Conservation (phyloP, 2,329 filamentous ascomycete genomes). For the Zymoseptoria passerinii region DNA sequence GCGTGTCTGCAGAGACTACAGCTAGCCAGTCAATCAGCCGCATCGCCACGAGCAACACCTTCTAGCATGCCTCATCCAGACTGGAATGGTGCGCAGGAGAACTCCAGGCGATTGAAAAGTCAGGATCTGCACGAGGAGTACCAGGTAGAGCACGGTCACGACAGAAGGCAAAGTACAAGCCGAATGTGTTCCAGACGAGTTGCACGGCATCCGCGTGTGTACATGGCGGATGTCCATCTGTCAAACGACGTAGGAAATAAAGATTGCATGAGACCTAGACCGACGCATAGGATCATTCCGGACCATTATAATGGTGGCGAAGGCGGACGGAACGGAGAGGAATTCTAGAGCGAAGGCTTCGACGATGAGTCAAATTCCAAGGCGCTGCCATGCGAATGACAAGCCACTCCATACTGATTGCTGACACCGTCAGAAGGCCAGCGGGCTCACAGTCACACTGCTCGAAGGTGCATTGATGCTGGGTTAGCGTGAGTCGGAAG, state of each 20-base stretch:
- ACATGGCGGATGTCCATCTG: constrained; percentile 51
- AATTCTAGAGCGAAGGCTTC: constrained; percentile 53
- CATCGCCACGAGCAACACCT: too few species aligned
- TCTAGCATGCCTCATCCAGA: too few species aligned
- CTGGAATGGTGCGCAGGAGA: too few species aligned
- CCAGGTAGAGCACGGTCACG: constrained; percentile 38
- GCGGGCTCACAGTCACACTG: too few species aligned
- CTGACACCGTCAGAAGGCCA: too few species aligned
- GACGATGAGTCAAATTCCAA: constrained; percentile 44
- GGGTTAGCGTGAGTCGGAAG: too few species aligned
- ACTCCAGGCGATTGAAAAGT: constrained; percentile 39
- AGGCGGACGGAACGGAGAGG: constrained; percentile 48
- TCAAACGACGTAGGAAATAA: constrained; percentile 54
- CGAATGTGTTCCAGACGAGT: constrained; percentile 36
- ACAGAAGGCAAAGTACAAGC: constrained; percentile 33
- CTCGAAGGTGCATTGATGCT: too few species aligned
- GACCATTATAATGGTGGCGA: constrained; percentile 48
- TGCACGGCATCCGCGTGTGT: constrained; percentile 36
- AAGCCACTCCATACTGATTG: too few species aligned
- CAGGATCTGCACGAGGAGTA: constrained; percentile 36
- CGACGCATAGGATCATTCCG: constrained; percentile 47
- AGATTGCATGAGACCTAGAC: constrained; percentile 50
- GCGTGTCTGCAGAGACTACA: too few species aligned
- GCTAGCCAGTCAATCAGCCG: too few species aligned
- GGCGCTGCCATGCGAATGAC: constrained; percentile 34